Evolutionary conservation across 495 filamentous ascomycete species (phyloP).

Genomic region (Pyrenula aspistea): DNA sequence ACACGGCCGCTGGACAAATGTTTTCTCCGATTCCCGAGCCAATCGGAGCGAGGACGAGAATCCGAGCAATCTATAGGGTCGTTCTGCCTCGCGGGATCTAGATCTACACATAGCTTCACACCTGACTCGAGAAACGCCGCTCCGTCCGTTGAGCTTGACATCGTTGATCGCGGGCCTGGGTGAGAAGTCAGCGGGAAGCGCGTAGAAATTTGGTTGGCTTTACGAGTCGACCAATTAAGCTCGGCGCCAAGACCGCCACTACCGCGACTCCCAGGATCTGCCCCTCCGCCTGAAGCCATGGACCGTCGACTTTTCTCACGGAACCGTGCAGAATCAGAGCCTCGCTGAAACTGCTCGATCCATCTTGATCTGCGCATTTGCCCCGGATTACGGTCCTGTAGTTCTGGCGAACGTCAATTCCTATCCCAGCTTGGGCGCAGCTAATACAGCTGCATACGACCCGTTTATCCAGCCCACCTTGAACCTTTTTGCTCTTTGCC

Average conservation of each 20-base stretch:
- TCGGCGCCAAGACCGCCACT: background rate
- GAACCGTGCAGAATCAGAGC: background rate
- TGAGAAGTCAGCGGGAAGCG: background rate
- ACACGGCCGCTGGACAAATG: no score
- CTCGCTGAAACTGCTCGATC: background rate
- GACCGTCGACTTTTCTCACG: background rate
- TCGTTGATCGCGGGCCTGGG: no score
- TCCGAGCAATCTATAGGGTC: no score
- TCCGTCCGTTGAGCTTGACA: no score
- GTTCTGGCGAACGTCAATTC: background rate
- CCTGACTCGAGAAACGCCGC: no score
- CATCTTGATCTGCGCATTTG: background rate
- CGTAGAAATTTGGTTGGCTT: background rate
- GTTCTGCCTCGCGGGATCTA: no score
- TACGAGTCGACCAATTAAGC: background rate
- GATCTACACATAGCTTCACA: no score
- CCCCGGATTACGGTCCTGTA: background rate
- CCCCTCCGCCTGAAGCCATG: background rate
- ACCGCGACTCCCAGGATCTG: background rate
- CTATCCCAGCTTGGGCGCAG: background rate
- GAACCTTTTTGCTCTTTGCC: background rate
- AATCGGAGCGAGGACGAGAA: no score
- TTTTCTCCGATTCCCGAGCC: no score
- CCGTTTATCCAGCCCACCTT: background rate
- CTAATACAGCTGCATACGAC: background rate